Evolutionary conservation across 2,329 filamentous ascomycete genomes (phyloP).

Genomic region (Diaporthe vexans): DNA sequence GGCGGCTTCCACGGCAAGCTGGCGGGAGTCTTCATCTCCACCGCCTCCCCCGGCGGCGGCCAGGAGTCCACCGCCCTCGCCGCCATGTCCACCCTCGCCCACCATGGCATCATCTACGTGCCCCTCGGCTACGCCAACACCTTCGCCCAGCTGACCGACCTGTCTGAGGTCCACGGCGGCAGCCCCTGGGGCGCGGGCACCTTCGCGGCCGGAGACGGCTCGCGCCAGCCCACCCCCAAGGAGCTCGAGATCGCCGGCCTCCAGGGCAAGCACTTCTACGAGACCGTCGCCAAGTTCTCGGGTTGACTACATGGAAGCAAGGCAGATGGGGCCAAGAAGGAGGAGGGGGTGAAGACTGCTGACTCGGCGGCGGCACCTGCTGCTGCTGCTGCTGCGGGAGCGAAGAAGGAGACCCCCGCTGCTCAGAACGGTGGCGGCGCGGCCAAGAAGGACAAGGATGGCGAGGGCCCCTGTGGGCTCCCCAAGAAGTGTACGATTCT

Average conservation of each 20-base stretch:
- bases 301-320: constrained; percentile 82
- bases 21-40: constrained; percentile 91
- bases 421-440: constrained; percentile 41
- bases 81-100: constrained; percentile 86
- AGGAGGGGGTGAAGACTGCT: not conserved
- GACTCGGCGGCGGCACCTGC: no score
- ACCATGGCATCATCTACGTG: constrained; percentile 98
- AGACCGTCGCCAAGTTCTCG: constrained; percentile 78
- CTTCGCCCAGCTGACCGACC: constrained; percentile 78
- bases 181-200: constrained; percentile 95
- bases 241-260: constrained; percentile 85
- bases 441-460: constrained; percentile 51
- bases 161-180: constrained; percentile 87
- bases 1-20: constrained; percentile 90
- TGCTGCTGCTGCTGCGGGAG: constrained; percentile 39
- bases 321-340: constrained; percentile 47
- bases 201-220: constrained; percentile 84
- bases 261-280: constrained; percentile 90
- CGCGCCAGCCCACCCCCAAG: constrained; percentile 80
- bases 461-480: constrained; percentile 80
- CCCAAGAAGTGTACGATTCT: constrained; percentile 81
- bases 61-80: constrained; percentile 91
- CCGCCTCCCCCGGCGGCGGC: constrained; percentile 86
- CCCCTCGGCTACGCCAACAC: constrained; percentile 90
- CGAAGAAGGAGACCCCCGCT: constrained; percentile 40